Evolutionary conservation across 176 grass and related monocot species (phyloP), one percentile per base, ranked within the genome.

Genomic region (Avena atlantica): DNA sequence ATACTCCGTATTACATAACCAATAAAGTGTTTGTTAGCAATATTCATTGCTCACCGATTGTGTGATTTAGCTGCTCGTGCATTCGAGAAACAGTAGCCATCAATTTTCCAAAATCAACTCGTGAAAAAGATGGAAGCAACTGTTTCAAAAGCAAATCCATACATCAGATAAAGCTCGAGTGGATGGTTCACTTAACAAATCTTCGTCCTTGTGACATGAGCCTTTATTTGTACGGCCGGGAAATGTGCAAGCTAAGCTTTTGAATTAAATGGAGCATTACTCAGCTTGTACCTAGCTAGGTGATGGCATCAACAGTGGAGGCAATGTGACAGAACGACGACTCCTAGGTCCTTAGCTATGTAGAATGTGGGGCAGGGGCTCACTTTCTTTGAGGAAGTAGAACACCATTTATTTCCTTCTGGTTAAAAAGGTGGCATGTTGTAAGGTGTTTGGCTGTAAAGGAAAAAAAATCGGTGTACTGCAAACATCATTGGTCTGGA

Each of bases 241-340:
- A 65, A 65, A 83, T 36, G 72, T 58, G 27, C 61, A 52, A 81
- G 23, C 24, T 34, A 72, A 50, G 78, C 68, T 81, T 65, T 76
- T 21, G 79, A 40, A 82, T 76, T 82, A 37, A 76, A 85, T 78
- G 58, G 57, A 56, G 57, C 76, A 48, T 74, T 56, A 48, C 77
- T 62, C 66, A 85, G 44, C 42, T 17, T 4, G 40, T 57, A 75
- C 77, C 21, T 1, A 9, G 52, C 21, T 2, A 10, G 53, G 20
- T 52, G 71, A 83, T 87, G 65, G 34, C 29, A 72, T 63, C 64
- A 87, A 79, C 80, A 90, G 80, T 87, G 48, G 11, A 10, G 2
- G 34, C 85, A 91, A 74, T 59, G 80, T 80, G 89, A 87, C 74
- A 4, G 74, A 73, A 67, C 85, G 23, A 19, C 78, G 11, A 15